Base-by-base conservation (phyloP, 2,329 filamentous ascomycete species). In the Penicillium sp. region DNA sequence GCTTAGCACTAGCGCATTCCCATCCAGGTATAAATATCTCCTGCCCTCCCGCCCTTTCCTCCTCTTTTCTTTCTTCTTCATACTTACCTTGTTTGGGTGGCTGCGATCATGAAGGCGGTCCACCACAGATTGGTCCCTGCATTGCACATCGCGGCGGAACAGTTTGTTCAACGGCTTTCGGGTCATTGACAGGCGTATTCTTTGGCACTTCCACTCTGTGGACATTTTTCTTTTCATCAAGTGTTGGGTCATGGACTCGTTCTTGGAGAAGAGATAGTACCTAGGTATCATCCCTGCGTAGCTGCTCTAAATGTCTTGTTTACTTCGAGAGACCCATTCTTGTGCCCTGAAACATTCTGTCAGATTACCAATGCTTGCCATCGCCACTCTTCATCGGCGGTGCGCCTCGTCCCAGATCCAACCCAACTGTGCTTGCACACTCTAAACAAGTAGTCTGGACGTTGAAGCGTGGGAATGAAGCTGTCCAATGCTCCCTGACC, bases 61-160 rank as follows among this genome's bases (percentile, higher is more conserved):
- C 54, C 54, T 55, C 53, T 57, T 59, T 57, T 52, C 65, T 68
- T 56, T 62, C 57, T 64, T 69, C 66, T 66, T 70, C 67, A 70
- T 70, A 70, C 67, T 70, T 70, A 69, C 66, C 67, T 70, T 69
- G 67, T 69, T 64, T 66, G 62, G 62, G 65, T 65, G 61, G 55
- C 60, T 57, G 64, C 61, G 67, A 65, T 70, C 67, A 70, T 54
- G 48, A 68, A 67, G 59, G 60, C 61, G 64, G 60, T 55, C 54
- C 55, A 63, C 64, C 62, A 68, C 64, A 56, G 57, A 61, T 60
- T 61, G 64, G 70, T 66, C 65, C 70, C 72, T 74, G 67, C 72
- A 75, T 75, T 75, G 72, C 72, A 75, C 72, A 74, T 53, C 71
- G 71, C 65, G 71, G 72, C 55, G 70, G 67, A 67, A 63, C 69